Percentiles rank a stretch among this genome's conserved stretches.
Evolutionary conservation across 1,139 yeast species (phyloP).

Genomic region (Yamadazyma spencermartinsiae): DNA sequence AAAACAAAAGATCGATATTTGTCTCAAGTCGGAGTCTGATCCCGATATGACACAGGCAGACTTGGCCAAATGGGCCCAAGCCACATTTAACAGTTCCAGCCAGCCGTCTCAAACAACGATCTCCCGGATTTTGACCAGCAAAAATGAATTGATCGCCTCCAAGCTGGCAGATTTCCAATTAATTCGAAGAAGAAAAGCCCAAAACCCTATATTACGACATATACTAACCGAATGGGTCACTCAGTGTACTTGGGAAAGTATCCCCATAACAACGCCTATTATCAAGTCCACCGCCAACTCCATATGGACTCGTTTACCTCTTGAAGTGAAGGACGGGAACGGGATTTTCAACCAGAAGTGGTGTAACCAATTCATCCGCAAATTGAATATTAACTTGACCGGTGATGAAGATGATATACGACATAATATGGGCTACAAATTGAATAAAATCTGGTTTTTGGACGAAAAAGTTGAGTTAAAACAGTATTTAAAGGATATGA

Average conservation of each 20-base stretch:
- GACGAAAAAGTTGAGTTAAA: constrained; percentile 54
- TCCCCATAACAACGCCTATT: constrained; percentile 64
- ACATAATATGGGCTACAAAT: constrained; percentile 33
- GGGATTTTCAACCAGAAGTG: constrained; percentile 67
- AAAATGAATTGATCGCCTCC: constrained; percentile 57
- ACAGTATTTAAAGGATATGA: constrained; percentile 32
- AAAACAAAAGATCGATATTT: constrained; percentile 66
- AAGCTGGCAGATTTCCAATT: constrained; percentile 58
- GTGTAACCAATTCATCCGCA: constrained; percentile 59
- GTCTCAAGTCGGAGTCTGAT: constrained; percentile 64
- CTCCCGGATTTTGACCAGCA: constrained; percentile 58
- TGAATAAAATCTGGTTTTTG: constrained; percentile 61
- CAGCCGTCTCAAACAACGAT: constrained; percentile 71
- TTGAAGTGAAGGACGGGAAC: constrained; percentile 56
- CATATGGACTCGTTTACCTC: constrained; percentile 62
- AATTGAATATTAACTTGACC: constrained; percentile 52
- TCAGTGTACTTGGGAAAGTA: constrained; percentile 66
- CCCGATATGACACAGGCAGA: constrained; percentile 72
- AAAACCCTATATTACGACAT: constrained; percentile 56
- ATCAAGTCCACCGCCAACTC: constrained; percentile 65
- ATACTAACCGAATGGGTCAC: constrained; percentile 69
- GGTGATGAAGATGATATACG: constrained; percentile 47
- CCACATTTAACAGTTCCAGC: constrained; percentile 48
- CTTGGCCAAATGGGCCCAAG: constrained; percentile 64
- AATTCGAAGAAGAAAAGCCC: constrained; percentile 55